A percentile compares a stretch with the other conserved stretches of the same genome.
Evolutionary conservation across 305 asterid species (phyloP).

Genomic region (Stenogyne calaminthoides): DNA sequence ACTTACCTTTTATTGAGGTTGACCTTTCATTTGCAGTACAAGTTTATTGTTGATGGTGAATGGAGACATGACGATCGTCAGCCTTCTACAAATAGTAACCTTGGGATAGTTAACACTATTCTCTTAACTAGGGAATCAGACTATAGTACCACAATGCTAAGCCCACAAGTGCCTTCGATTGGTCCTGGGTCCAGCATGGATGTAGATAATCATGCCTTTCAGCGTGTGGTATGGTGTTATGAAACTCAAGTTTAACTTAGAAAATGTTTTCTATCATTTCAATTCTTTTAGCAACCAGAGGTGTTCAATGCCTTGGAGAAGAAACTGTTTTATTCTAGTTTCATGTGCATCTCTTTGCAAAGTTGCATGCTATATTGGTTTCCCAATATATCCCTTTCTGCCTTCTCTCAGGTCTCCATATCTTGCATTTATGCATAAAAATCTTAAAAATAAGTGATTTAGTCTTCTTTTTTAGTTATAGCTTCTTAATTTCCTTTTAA

Average conservation of each 20-base stretch:
- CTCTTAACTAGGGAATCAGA: slow-evolving; percentile 70
- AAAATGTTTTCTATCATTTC: slow-evolving; percentile 2
- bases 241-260: neutral
- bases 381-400: neutral
- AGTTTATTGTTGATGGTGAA: slow-evolving; percentile 97
- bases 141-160: slow-evolving; percentile 45
- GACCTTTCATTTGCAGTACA: slow-evolving; percentile 64
- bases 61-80: slow-evolving; percentile 93
- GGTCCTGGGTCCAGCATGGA: slow-evolving; percentile 79
- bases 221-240: slow-evolving; percentile 63
- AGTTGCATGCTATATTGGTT: neutral
- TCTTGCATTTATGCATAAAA: neutral
- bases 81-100: slow-evolving; percentile 65
- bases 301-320: slow-evolving; percentile 15
- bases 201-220: slow-evolving; percentile 78
- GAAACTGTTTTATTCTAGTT: slow-evolving; percentile 6
- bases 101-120: slow-evolving; percentile 81
- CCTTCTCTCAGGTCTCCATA: neutral
- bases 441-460: neutral
- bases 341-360: neutral
- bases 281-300: slow-evolving; percentile 11
- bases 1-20: slow-evolving; percentile 16
- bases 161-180: slow-evolving; percentile 51
- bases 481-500: neutral
- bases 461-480: neutral